Conservation (phyloP, 2,329 filamentous ascomycete genomes). For the Phyllosticta paracitricarpa region DNA sequence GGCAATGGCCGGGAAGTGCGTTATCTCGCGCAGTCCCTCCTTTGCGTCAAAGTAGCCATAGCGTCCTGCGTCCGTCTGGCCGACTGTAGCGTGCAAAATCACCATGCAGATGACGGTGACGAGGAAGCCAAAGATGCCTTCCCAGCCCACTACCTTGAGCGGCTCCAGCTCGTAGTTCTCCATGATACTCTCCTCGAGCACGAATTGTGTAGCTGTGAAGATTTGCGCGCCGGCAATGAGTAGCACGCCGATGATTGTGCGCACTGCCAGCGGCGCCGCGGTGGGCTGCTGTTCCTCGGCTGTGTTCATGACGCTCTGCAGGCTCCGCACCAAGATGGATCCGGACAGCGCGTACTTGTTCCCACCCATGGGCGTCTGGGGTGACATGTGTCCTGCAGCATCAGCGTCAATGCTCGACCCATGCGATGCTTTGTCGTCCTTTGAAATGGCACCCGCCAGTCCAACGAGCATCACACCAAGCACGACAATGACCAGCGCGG, state of each 20-base stretch:
- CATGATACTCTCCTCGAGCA: conserved; percentile 88
- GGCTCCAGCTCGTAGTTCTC: conserved; percentile 71
- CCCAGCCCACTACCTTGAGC: conserved; percentile 88
- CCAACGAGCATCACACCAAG: conserved; percentile 82
- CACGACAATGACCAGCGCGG: conserved; percentile 77
- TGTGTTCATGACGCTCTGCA: neutral
- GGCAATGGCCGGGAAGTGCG: conserved; percentile 58
- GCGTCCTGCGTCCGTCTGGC: conserved; percentile 60
- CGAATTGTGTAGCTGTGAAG: conserved; percentile 94
- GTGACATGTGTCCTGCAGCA: neutral
- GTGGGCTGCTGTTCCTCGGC: neutral
- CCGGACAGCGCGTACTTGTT: conserved; percentile 2
- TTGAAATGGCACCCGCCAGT: conserved; percentile 66
- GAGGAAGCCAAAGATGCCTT: conserved; percentile 80
- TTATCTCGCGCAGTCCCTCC: conserved; percentile 77
- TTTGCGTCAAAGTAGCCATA: conserved; percentile 84
- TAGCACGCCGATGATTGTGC: conserved; percentile 71
- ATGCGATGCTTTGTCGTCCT: conserved; percentile 47
- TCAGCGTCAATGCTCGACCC: neutral
- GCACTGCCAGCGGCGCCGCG: conserved; percentile 47
- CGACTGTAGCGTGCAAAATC: conserved; percentile 66
- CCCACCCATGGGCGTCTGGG: neutral
- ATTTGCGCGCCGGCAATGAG: conserved; percentile 92
- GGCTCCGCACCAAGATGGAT: conserved; percentile 5
- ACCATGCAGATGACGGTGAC: conserved; percentile 73